Evolutionary conservation across 441 rosid species (phyloP).

Genomic region (Mallotus japonicus): DNA sequence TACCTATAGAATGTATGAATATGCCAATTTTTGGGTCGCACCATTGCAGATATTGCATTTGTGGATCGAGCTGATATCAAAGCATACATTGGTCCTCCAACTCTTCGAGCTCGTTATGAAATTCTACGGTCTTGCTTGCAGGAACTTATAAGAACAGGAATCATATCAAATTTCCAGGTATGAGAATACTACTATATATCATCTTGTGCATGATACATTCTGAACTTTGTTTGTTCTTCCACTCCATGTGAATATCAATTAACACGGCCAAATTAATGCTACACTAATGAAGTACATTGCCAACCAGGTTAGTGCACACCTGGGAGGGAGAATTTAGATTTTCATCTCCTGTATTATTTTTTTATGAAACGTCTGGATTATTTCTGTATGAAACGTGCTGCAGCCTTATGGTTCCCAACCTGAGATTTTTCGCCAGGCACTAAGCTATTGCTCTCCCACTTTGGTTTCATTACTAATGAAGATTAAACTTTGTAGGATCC

Average conservation of each 20-base stretch:
- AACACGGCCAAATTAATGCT: background rate
- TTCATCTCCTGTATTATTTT: background rate
- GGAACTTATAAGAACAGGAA: conserved; percentile 72
- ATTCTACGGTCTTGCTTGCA: conserved; percentile 81
- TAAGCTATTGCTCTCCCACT: background rate
- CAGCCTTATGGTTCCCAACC: background rate
- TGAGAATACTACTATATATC: conserved; percentile 1
- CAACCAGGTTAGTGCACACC: background rate
- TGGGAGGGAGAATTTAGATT: background rate
- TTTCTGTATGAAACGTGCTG: background rate
- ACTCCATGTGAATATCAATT: background rate
- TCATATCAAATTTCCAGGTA: conserved; percentile 67
- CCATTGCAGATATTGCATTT: conserved; percentile 80
- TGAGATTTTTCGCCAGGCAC: background rate
- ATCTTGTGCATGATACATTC: conserved; percentile 4
- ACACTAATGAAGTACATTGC: background rate
- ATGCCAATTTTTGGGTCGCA: conserved; percentile 12
- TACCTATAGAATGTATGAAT: background rate
- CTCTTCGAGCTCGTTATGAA: conserved; percentile 87
- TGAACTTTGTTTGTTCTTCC: background rate
- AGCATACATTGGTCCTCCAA: conserved; percentile 97
- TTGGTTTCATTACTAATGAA: conserved; percentile 7
- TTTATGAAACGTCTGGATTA: background rate
- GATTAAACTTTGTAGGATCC: conserved; percentile 44
- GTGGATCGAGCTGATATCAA: conserved; percentile 96